Evolutionary conservation across 164 flowering plant species (phyloP).

Genomic region (Euptelea pleiosperma): DNA sequence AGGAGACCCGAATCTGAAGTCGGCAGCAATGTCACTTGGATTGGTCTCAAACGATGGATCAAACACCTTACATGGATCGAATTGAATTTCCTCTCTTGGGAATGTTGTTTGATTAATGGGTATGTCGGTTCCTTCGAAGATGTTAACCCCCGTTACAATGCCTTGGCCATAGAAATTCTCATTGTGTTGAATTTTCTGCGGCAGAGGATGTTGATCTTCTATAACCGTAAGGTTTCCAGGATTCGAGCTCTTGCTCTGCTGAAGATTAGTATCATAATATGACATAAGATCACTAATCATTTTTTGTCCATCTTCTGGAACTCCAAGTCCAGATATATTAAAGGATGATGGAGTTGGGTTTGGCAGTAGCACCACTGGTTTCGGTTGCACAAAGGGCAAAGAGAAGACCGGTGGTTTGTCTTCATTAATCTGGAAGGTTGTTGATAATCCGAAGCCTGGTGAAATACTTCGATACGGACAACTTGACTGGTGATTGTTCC

Average conservation of each 20-base stretch:
- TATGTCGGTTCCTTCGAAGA: slow-evolving; percentile 30
- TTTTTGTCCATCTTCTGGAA: slow-evolving; percentile 69
- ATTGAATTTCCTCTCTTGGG: slow-evolving; percentile 32
- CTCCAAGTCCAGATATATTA: slow-evolving; percentile 42
- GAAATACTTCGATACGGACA: slow-evolving; percentile 34
- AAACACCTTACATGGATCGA: slow-evolving; percentile 41
- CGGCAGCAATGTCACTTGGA: slow-evolving; percentile 23
- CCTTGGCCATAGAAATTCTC: slow-evolving; percentile 33
- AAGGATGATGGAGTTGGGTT: slow-evolving; percentile 22
- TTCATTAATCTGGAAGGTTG: slow-evolving; percentile 25
- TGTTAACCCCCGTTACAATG: slow-evolving; percentile 28
- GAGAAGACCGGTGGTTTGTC: slow-evolving; percentile 31
- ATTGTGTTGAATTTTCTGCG: slow-evolving; percentile 32
- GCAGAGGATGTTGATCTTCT: slow-evolving; percentile 28
- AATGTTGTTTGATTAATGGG: slow-evolving; percentile 30
- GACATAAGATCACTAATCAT: slow-evolving; percentile 63
- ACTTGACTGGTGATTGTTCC: slow-evolving; percentile 54
- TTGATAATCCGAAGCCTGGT: slow-evolving; percentile 20
- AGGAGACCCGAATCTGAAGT: slow-evolving; percentile 35
- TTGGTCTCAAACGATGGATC: slow-evolving; percentile 32
- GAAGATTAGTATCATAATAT: slow-evolving; percentile 47
- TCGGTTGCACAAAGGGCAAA: slow-evolving; percentile 35
- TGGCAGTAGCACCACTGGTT: slow-evolving; percentile 19
- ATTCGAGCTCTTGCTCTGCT: slow-evolving; percentile 26
- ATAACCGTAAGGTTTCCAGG: slow-evolving; percentile 13